Evolutionary conservation across 139 green algal species (phyloP).

Genomic region (Coelastrella sp.): DNA sequence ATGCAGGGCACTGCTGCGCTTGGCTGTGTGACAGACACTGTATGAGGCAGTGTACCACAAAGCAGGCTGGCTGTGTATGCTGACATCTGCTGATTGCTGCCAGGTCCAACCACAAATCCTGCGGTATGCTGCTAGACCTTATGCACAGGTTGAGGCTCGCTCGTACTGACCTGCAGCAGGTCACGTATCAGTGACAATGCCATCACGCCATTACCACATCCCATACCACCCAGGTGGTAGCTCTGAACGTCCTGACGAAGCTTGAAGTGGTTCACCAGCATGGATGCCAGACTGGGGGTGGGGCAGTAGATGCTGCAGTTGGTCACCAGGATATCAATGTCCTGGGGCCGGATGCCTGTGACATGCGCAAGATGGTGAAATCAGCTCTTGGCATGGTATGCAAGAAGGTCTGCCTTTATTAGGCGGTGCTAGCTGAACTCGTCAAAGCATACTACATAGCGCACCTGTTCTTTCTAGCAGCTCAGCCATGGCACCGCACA

Average conservation of each 20-base stretch:
- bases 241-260: constrained; percentile 69
- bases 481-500: constrained; percentile 61
- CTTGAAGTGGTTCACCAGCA: constrained; percentile 87
- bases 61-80: too few relatives aligned
- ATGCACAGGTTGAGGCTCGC: too few relatives aligned
- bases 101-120: not conserved
- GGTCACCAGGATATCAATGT: constrained; percentile 72
- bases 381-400: too few relatives aligned
- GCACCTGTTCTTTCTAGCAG: constrained; percentile 63
- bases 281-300: constrained; percentile 76
- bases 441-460: too few relatives aligned
- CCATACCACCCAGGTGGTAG: constrained; percentile 83
- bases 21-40: too few relatives aligned
- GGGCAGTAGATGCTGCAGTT: constrained; percentile 83
- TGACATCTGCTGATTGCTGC: not conserved
- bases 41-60: too few relatives aligned
- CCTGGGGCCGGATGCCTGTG: constrained; percentile 35
- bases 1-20: too few relatives aligned
- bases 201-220: constrained; percentile 78
- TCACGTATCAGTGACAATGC: constrained; percentile 70
- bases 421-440: too few relatives aligned
- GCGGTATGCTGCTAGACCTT: not conserved
- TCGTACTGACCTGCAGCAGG: constrained; percentile 70
- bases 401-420: too few relatives aligned
- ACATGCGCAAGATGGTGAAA: not conserved